Conservation (phyloP, 192 early-diverging fungal species). For the Coemansia sp. region DNA sequence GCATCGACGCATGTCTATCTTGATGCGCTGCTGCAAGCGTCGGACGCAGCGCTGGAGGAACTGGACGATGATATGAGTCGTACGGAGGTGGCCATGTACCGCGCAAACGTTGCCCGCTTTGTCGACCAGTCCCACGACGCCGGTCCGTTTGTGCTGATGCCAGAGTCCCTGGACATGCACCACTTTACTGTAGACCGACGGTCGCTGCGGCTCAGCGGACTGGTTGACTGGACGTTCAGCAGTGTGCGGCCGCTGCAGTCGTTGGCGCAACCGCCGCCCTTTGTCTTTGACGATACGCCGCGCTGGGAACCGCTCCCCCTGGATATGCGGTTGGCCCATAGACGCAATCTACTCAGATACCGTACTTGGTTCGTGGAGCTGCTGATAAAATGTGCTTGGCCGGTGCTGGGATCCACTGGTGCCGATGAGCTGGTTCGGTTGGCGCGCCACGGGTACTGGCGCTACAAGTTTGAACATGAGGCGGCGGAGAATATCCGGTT, state of each 20-base stretch:
- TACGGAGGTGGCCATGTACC: conserved; percentile 28
- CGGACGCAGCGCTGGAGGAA: conserved; percentile 10
- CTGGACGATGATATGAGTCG: conserved; percentile 11
- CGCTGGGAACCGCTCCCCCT: conserved; percentile 37
- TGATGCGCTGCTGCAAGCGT: conserved; percentile 29
- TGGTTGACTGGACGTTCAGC: conserved; percentile 46
- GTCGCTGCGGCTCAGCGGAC: conserved; percentile 13
- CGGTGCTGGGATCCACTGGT: not conserved
- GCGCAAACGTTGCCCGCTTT: conserved; percentile 3
- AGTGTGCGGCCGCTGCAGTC: conserved; percentile 24
- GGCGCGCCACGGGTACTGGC: conserved; percentile 43
- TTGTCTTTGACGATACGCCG: conserved; percentile 48
- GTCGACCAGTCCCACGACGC: conserved; percentile 1
- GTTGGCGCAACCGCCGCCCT: conserved; percentile 39
- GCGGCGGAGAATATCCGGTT: conserved; percentile 29
- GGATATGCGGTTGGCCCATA: conserved; percentile 23
- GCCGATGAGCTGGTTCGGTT: conserved; percentile 21
- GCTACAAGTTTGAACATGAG: conserved; percentile 44
- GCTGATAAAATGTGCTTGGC: conserved; percentile 39
- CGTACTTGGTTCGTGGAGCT: conserved; percentile 39
- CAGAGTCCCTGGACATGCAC: conserved; percentile 35
- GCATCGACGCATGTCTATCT: conserved; percentile 13
- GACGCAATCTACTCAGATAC: conserved; percentile 43
- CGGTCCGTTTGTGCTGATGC: conserved; percentile 43
- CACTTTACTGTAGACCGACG: conserved; percentile 25